These are phyloP conservation scores for Tephrocybe sp. DNA, from an alignment of 768 basidiomycete species.

Conservation along the genomic window DNA sequence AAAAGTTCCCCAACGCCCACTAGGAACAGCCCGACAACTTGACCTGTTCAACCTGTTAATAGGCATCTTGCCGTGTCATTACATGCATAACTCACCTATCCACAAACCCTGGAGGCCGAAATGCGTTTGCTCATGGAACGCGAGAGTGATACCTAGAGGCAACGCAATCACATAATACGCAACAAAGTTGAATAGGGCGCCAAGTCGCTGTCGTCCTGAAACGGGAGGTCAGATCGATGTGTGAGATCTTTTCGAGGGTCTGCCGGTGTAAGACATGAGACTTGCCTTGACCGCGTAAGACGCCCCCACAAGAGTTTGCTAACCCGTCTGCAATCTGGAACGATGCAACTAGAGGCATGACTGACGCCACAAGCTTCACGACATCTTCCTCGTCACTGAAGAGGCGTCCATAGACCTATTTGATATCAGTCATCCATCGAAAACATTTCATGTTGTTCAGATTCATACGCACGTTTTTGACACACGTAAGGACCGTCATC, in stretches of 20 bases:
- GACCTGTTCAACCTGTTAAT: slow-evolving; percentile 38
- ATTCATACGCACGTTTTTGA: slow-evolving; percentile 52
- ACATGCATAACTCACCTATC: slow-evolving; percentile 53
- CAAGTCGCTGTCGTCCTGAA: slow-evolving; percentile 66
- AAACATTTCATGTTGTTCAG: too few relatives aligned
- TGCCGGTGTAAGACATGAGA: too few relatives aligned
- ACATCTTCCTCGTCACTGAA: slow-evolving; percentile 66
- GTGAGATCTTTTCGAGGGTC: background rate
- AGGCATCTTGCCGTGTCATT: slow-evolving; percentile 26
- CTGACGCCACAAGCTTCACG: slow-evolving; percentile 55
- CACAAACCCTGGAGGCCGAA: slow-evolving; percentile 71
- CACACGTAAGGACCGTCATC: slow-evolving; percentile 55
- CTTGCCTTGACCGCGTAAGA: slow-evolving; percentile 77
- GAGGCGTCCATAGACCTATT: slow-evolving; percentile 60
- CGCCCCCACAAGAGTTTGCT: slow-evolving; percentile 60
- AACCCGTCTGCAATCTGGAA: slow-evolving; percentile 72
- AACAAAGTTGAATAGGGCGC: slow-evolving; percentile 69
- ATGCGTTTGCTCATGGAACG: slow-evolving; percentile 47
- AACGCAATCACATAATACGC: slow-evolving; percentile 81
- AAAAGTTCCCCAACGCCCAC: slow-evolving; percentile 69
- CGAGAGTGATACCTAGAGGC: slow-evolving; percentile 72
- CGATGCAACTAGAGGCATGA: slow-evolving; percentile 73
- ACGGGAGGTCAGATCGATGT: background rate
- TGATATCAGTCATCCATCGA: too few relatives aligned
- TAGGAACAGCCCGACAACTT: slow-evolving; percentile 68